Evolutionary conservation across 495 filamentous ascomycete species (phyloP), one percentile per base, ranked within the genome.

Genomic region (Aspergillus indologenus): DNA sequence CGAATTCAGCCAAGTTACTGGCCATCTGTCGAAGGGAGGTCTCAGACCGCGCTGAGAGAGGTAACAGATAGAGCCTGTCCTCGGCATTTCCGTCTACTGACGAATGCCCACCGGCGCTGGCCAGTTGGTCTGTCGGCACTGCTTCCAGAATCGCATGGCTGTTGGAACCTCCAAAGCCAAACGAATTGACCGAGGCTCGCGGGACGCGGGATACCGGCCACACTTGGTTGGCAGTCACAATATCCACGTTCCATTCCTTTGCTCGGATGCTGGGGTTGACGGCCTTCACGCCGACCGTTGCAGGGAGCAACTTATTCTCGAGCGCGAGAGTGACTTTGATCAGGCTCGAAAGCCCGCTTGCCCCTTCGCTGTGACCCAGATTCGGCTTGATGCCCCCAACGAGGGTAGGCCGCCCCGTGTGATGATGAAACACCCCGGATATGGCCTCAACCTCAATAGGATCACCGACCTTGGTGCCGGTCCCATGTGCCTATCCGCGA

Each of bases 401-500:
- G 15, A 50, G 21, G 26, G 47, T 50, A 26, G 47, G 47, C 21
- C 22, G n/a, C 45, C 47, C 21, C 2, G 47, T 14, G n/a, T 26
- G 1, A 24, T 26, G 21, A 50, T 5, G 2, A 11, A 26, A 50
- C 2, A 50, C 21, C 22, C 21, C 47, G 21, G 47, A 2, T 2
- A 50, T 50, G 2, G 47, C 20, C 26, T 29, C 4, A 29, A 29
- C 26, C 26, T 9, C 26, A 3, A 50, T 50, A 4, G 22, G 21
- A 26, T 50, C 47, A 5, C 47, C 47, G 0, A 50, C 47, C n/a
- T 23, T 26, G 4, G 47, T 50, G 3, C 47, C 47, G 0, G 47
- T 50, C 26, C 47, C 47, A n/a, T 50, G 47, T 26, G 45, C 45
- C 45, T 48, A 22, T 48, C n/a, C 21, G 45, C 45, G 5, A 22